Evolutionary conservation across 148 eudicot species (phyloP), one percentile per base, ranked within the genome.

Genomic region (Salicornia ramosissima): DNA sequence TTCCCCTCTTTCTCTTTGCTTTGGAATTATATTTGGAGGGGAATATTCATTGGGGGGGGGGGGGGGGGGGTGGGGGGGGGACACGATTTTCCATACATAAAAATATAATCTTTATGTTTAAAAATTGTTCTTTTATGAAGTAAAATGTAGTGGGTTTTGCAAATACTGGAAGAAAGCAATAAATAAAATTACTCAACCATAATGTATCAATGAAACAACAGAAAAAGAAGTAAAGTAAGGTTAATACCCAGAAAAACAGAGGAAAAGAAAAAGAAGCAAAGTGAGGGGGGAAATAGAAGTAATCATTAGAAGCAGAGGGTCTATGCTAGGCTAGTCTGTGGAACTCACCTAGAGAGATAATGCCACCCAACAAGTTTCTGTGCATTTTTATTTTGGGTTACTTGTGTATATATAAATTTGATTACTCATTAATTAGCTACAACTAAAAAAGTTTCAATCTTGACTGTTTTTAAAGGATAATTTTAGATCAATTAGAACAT

Each of bases 261-360:
- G 60, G 36, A 36, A 56, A 65, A 62, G 34, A 46, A 64, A 40
- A 47, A 39, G 61, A 67, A 24, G 31, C 30, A 55, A 63, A 21
- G 36, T 26, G 62, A 67, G 69, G 21, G 51, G 56, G 6, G 18
- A 54, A 54, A 53, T 66, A 71, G 66, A 18, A 47, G 74, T 66
- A 66, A 79, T 65, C 31, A 75, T 79, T 71, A 72, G 82, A 79
- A 67, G 71, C 82, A 79, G 64, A 77, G 70, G 70, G 53, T 54
- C 68, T 61, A 22, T 46, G 59, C 60, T 69, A 64, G 67, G 21
- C 45, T 47, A 50, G 18, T 50, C 24, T 39, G 50, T 69, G 34
- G 11, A 67, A 77, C 76, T 62, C 40, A 72, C 77, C 77, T 59
- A 65, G 46, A 71, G 62, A 60, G 46, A 72, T 60, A 72, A 12